These are phyloP conservation scores for Sphaerobolus stellatus DNA, from an alignment of 1,284 basidiomycete species.

Conservation along the genomic window DNA sequence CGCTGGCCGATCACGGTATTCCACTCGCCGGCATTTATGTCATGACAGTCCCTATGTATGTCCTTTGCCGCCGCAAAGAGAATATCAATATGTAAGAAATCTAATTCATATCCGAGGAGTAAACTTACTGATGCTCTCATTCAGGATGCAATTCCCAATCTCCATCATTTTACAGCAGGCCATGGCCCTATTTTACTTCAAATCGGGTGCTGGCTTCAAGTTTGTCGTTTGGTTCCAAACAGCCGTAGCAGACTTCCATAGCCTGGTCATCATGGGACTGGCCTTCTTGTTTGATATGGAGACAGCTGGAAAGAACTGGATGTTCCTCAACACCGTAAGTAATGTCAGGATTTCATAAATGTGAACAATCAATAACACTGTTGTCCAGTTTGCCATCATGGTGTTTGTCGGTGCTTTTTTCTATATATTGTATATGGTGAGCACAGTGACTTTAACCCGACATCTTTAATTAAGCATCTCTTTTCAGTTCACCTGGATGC, in stretches of 20 bases:
- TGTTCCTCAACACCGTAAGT: constrained; percentile 8
- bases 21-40: constrained; percentile 10
- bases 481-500: constrained; percentile 12
- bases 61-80: not conserved
- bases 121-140: not conserved
- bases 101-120: not conserved
- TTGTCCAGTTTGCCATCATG: constrained; percentile 5
- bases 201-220: not conserved
- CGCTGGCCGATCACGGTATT: constrained; percentile 3
- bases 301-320: constrained; percentile 5
- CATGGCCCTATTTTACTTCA: constrained; percentile 6
- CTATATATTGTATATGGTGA: constrained; percentile 12
- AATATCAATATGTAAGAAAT: constrained; percentile 1
- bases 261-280: not conserved
- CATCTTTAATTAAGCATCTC: not conserved
- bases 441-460: not conserved
- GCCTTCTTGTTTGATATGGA: constrained; percentile 10
- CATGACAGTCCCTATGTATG: not conserved
- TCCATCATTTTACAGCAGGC: constrained; percentile 12
- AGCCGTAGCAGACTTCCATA: constrained; percentile 7
- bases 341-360: too few species aligned
- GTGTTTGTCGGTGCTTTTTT: constrained; percentile 7
- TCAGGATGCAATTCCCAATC: constrained; percentile 4
- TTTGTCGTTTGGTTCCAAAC: constrained; percentile 5
- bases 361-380: not conserved